Evolutionary conservation across 768 basidiomycete species (phyloP), one percentile per base, ranked within the genome.

Genomic region (Mrakia gelida): DNA sequence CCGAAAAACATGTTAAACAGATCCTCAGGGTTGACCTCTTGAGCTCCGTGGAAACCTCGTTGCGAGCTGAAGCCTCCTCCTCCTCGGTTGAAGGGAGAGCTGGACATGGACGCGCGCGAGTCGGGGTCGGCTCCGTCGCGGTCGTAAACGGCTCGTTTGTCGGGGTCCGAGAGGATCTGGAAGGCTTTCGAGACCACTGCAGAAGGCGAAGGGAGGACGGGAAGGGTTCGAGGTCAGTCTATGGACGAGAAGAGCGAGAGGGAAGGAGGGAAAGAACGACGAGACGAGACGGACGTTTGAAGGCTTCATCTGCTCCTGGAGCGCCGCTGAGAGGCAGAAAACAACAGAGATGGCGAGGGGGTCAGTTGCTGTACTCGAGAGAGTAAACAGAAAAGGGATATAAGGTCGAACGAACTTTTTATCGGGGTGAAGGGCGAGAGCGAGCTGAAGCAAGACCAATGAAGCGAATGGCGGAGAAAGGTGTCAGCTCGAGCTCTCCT

Each of bases 1-100:
- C 94, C 94, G 84, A 98, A 98, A 89, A 98, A 97, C 92, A 96
- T 95, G 83, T 98, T 96, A 87, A 98, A 98, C 76, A 98, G 83
- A 78, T 98, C 96, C 85, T 98, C 96, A 8, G 96, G 95, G 76
- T 92, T 95, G 81, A 98, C 86, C 85, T 98, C 95, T 75, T 89
- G 90, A 30, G 43, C 77, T 18, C 92, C 92, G 26, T 45, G 54
- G 18, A 32, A 80, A 41, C 75, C 59, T 28, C 80, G 65, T n/a
- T 62, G 75, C 15, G 28, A 71, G 15, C 80, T 80, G 30, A 45
- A 59, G 71, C 93, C 92, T 75, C 88, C 86, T 76, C 68, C 68
- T 41, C 75, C 45, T 26, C 67, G 63, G 45, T 43, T 62, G 32
- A 73, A 73, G 11, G 30, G 45, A 4, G 63, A 67, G 21, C 30